Evolutionary conservation across 352 stramenopile genomes (phyloP), one percentile per base, ranked within the genome.

Genomic region (Elongisporangium senticosum): DNA sequence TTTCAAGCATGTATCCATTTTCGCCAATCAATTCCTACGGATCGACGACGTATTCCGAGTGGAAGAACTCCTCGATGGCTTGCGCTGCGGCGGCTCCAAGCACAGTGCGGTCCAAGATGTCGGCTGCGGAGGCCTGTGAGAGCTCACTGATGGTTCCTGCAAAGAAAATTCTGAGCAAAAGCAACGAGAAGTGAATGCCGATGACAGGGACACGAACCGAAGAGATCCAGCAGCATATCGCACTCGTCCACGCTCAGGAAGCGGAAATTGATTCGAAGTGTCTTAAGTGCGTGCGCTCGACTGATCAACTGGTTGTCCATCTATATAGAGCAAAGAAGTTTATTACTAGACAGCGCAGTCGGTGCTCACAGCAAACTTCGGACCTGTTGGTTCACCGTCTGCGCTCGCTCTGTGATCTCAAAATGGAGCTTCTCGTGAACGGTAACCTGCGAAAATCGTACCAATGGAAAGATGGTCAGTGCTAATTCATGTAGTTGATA

Each of bases 181-280:
- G n/a, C 14, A 19, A 11, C 2, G 10, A 10, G 23, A 17, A 55
- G 19, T 19, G 5, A 20, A 17, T 26, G 33, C 26, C 23, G 15
- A 52, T 14, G 15, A 48, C 0, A 13, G 39, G 13, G 14, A 4
- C 43, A 61, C 67, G n/a, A 43, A 87, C 81, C 81, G 48, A 88
- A 91, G 23, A 89, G 55, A 51, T 89, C 81, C n/a, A 91, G 66
- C 10, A 91, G 68, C 81, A 91, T 91, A 21, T 91, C 81, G 39
- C 75, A 88, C 39, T 91, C 81, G 54, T 86, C 81, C 3, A 53
- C 49, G 37, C 58, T 79, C 19, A 91, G 62, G 48, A 88, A 87
- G 15, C 68, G 66, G 49, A 91, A 83, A 63, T 86, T 91, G 14
- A 58, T 55, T 23, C 59, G 65, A 5, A 91, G 57, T 11, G 68